A percentile compares a stretch with the other conserved stretches of the same genome.
Evolutionary conservation across 1,284 basidiomycete genomes (phyloP).

Genomic region (Boletus sp.): DNA sequence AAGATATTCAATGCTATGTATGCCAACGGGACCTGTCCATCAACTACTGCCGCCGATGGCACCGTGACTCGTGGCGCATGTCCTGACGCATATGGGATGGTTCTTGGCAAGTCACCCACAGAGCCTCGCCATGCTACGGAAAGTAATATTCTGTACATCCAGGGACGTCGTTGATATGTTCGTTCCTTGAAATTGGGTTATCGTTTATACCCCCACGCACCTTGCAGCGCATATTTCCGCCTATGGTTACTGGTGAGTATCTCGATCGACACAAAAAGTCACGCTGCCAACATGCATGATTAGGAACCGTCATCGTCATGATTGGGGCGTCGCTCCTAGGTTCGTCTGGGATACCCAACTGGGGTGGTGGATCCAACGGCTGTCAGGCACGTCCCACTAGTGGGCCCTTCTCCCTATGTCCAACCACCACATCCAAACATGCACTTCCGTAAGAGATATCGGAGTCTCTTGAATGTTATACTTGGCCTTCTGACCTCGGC

Average conservation of each 20-base stretch:
- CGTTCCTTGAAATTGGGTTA: slow-evolving; percentile 80
- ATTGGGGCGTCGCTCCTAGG: slow-evolving; percentile 81
- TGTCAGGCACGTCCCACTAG: slow-evolving; percentile 62
- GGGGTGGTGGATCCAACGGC: slow-evolving; percentile 81
- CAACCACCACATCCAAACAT: slow-evolving; percentile 64
- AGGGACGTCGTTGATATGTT: slow-evolving; percentile 80
- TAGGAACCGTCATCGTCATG: slow-evolving; percentile 72
- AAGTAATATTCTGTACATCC: neutral
- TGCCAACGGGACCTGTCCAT: slow-evolving; percentile 76
- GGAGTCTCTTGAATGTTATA: too few species aligned
- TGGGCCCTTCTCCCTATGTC: slow-evolving; percentile 73
- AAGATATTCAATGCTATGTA: slow-evolving; percentile 82
- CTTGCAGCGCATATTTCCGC: slow-evolving; percentile 77
- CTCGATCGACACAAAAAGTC: neutral
- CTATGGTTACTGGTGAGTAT: slow-evolving; percentile 70
- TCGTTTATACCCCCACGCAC: slow-evolving; percentile 71
- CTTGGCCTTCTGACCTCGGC: neutral
- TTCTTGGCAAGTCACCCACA: slow-evolving; percentile 54
- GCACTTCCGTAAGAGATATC: slow-evolving; percentile 42
- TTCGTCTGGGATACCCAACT: slow-evolving; percentile 74
- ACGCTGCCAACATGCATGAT: neutral
- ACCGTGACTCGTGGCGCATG: slow-evolving; percentile 64
- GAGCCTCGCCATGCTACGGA: neutral
- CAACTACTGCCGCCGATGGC: slow-evolving; percentile 60
- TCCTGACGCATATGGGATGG: slow-evolving; percentile 79